Evolutionary conservation across 2,329 filamentous ascomycete genomes (phyloP).

Genomic region (Pseudocercospora fuligena): DNA sequence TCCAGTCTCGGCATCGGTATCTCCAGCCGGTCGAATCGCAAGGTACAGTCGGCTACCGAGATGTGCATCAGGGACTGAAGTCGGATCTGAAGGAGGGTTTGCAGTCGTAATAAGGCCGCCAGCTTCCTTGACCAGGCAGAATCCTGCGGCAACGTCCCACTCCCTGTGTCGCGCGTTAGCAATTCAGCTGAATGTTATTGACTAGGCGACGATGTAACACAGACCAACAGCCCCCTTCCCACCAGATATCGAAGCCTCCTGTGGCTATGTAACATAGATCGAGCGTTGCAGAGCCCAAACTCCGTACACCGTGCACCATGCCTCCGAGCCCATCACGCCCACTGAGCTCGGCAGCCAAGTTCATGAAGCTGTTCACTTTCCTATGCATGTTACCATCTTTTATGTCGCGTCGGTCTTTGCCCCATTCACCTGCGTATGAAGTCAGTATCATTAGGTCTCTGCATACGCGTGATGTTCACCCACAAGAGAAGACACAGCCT

Average conservation of each 20-base stretch:
- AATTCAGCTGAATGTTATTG: not conserved
- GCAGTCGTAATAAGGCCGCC: slow-evolving; percentile 75
- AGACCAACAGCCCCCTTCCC: slow-evolving; percentile 67
- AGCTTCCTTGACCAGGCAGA: slow-evolving; percentile 73
- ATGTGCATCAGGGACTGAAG: slow-evolving; percentile 62
- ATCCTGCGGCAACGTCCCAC: slow-evolving; percentile 79
- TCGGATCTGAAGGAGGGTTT: slow-evolving; percentile 67
- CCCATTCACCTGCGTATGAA: slow-evolving; percentile 57
- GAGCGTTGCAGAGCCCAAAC: slow-evolving; percentile 73
- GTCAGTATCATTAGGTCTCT: not conserved
- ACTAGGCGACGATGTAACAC: slow-evolving; percentile 3
- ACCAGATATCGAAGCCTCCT: slow-evolving; percentile 77
- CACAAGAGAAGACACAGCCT: slow-evolving; percentile 73
- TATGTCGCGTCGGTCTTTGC: slow-evolving; percentile 72
- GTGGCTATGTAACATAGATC: slow-evolving; percentile 77
- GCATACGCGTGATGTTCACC: slow-evolving; percentile 40
- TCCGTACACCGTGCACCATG: slow-evolving; percentile 78
- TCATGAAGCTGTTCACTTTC: slow-evolving; percentile 76
- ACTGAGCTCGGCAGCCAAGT: slow-evolving; percentile 71
- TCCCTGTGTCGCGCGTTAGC: slow-evolving; percentile 50
- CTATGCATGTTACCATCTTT: slow-evolving; percentile 70
- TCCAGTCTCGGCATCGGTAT: slow-evolving; percentile 64
- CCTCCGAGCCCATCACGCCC: slow-evolving; percentile 69
- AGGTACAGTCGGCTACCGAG: slow-evolving; percentile 73
- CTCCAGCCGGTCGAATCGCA: slow-evolving; percentile 71